These are phyloP conservation scores for Brasenia schreberi DNA, from an alignment of 164 flowering plant species.

Conservation along the genomic window DNA sequence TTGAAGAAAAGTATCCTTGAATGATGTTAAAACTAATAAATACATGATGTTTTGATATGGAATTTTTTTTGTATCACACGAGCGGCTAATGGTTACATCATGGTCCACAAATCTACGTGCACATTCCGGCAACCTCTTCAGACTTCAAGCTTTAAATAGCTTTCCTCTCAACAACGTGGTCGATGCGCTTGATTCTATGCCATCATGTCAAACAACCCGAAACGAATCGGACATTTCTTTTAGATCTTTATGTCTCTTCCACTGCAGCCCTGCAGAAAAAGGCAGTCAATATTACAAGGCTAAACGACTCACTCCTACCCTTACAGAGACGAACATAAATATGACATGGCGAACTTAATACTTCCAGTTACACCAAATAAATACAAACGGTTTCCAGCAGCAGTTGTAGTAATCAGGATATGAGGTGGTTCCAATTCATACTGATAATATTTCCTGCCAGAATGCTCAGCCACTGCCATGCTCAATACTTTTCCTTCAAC, in stretches of 20 bases:
- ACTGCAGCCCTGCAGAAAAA: slow-evolving; percentile 64
- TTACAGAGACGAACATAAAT: not conserved
- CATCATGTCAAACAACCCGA: slow-evolving; percentile 42
- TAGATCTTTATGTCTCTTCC: slow-evolving; percentile 82
- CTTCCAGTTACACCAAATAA: slow-evolving; percentile 61
- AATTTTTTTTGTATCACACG: not conserved
- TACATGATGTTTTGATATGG: too few relatives aligned
- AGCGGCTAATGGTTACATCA: not conserved
- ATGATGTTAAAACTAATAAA: too few relatives aligned
- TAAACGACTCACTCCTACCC: not conserved
- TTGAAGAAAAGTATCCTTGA: too few relatives aligned
- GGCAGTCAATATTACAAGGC: not conserved
- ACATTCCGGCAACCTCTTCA: not conserved
- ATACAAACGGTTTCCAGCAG: slow-evolving; percentile 95
- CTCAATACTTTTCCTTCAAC: slow-evolving; percentile 55
- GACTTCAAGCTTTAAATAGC: not conserved
- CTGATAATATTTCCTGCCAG: slow-evolving; percentile 76
- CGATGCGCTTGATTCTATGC: not conserved
- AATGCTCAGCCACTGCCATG: slow-evolving; percentile 21
- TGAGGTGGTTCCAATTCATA: slow-evolving; percentile 93
- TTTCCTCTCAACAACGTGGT: not conserved
- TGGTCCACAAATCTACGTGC: not conserved
- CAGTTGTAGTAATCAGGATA: slow-evolving; percentile 82
- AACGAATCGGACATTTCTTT: slow-evolving; percentile 69
- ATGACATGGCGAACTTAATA: slow-evolving; percentile 23